A percentile compares a stretch with the other conserved stretches of the same genome.
phyloP scores from a whole-genome alignment of 169 alveolate genomes.

The Plasmodium yoelii region DNA sequence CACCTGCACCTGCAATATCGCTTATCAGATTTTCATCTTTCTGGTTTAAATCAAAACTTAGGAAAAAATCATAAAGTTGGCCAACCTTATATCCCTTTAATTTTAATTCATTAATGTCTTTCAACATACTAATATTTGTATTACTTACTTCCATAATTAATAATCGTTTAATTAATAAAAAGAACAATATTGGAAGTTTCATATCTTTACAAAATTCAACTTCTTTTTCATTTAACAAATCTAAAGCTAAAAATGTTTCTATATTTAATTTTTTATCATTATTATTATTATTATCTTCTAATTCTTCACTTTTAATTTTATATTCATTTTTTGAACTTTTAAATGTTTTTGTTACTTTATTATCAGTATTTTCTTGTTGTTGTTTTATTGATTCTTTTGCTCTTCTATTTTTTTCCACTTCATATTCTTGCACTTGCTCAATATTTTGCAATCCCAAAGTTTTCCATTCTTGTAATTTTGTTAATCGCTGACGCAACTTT shows the following conservation, averaged over 20 bases:
- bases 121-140: slow-evolving; percentile 52
- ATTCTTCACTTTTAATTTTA: slow-evolving; percentile 34
- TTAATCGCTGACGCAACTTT: slow-evolving; percentile 88
- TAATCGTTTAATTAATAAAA: slow-evolving; percentile 78
- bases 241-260: slow-evolving; percentile 61
- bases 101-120: slow-evolving; percentile 79
- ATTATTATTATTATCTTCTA: slow-evolving; percentile 43
- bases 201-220: slow-evolving; percentile 81
- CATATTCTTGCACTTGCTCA: slow-evolving; percentile 88
- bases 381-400: slow-evolving; percentile 63
- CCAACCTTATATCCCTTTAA: slow-evolving; percentile 82
- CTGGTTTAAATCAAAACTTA: slow-evolving; percentile 78
- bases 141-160: slow-evolving; percentile 77
- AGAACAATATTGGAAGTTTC: slow-evolving; percentile 80
- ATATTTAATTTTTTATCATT: slow-evolving; percentile 66
- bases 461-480: slow-evolving; percentile 91
- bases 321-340: slow-evolving; percentile 38
- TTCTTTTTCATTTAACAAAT: slow-evolving; percentile 77
- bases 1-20: not conserved
- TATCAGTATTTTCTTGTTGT: slow-evolving; percentile 12
- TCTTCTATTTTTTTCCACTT: slow-evolving; percentile 70
- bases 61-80: slow-evolving; percentile 79
- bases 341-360: slow-evolving; percentile 22
- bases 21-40: slow-evolving; percentile 19
- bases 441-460: slow-evolving; percentile 90